Evolutionary conservation across 345 rosid genomes (phyloP).

Genomic region (Brassica rapa): DNA sequence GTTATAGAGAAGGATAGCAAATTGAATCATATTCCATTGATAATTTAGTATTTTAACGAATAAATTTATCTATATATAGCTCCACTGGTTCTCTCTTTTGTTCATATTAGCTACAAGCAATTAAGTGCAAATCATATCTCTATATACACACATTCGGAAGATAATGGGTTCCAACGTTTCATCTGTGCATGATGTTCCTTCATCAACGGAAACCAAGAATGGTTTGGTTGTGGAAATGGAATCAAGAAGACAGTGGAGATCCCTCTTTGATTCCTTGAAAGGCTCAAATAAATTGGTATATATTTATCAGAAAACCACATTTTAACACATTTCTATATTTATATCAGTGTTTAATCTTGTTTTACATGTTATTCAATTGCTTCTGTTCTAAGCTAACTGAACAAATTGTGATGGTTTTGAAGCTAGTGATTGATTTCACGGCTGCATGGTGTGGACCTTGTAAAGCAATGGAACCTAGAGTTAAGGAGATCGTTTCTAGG

Average conservation of each 20-base stretch:
- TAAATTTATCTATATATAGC: constrained; percentile 27
- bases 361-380: neutral
- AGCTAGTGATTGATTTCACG: constrained; percentile 80
- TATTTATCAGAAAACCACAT: neutral
- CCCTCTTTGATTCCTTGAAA: constrained; percentile 60
- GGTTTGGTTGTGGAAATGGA: constrained; percentile 47
- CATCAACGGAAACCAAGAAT: constrained; percentile 30
- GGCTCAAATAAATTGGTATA: constrained; percentile 62
- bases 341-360: neutral
- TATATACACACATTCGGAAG: neutral
- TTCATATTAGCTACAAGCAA: constrained; percentile 15
- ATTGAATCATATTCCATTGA: constrained; percentile 36
- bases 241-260: constrained; percentile 61
- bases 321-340: neutral
- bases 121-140: constrained; percentile 13
- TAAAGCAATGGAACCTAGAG: constrained; percentile 55
- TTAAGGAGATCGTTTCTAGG: constrained; percentile 53
- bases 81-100: neutral
- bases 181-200: constrained; percentile 33
- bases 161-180: constrained; percentile 42
- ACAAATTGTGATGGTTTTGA: constrained; percentile 15
- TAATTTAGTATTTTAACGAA: neutral
- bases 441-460: constrained; percentile 90
- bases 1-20: constrained; percentile 7
- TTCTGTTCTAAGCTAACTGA: neutral